These are phyloP conservation scores for Oehlia diaphana DNA, from an alignment of 192 early-diverging fungal genomes.

Conservation along the genomic window DNA sequence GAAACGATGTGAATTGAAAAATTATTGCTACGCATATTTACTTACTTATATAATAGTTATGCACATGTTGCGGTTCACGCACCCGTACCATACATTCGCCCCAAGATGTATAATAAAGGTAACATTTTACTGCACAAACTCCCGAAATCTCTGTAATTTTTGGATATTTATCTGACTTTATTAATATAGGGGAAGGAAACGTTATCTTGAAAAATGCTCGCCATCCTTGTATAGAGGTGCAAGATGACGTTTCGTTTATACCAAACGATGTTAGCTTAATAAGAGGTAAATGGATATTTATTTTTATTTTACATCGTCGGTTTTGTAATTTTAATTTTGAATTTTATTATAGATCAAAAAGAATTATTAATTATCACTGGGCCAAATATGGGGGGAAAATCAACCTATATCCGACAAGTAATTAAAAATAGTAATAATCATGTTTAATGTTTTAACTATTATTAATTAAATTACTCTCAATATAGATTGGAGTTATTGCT, in stretches of 20 bases:
- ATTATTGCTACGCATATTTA: background rate
- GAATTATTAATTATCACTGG: slow-evolving; percentile 93
- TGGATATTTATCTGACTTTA: background rate
- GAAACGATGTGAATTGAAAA: background rate
- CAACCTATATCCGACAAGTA: slow-evolving; percentile 93
- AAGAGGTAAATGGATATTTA: slow-evolving; percentile 46
- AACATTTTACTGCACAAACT: background rate
- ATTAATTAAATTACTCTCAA: background rate
- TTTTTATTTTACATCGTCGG: background rate
- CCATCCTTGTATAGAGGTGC: slow-evolving; percentile 94
- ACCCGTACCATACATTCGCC: slow-evolving; percentile 82
- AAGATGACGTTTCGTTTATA: slow-evolving; percentile 90
- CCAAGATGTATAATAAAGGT: slow-evolving; percentile 60
- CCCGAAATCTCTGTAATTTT: background rate
- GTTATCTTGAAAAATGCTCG: slow-evolving; percentile 70
- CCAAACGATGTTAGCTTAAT: slow-evolving; percentile 85
- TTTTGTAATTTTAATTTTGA: slow-evolving; percentile 10
- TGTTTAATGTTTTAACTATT: slow-evolving; percentile 24
- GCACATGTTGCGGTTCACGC: slow-evolving; percentile 84
- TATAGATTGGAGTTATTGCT: slow-evolving; percentile 82
- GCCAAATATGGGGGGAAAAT: slow-evolving; percentile 99
- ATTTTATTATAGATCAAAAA: slow-evolving; percentile 41
- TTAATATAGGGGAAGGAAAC: slow-evolving; percentile 55
- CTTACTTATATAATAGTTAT: slow-evolving; percentile 54
- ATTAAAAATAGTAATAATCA: background rate